These are phyloP conservation scores for Oenanthe sinensis DNA, from an alignment of 129 eudicot species.

Conservation along the genomic window DNA sequence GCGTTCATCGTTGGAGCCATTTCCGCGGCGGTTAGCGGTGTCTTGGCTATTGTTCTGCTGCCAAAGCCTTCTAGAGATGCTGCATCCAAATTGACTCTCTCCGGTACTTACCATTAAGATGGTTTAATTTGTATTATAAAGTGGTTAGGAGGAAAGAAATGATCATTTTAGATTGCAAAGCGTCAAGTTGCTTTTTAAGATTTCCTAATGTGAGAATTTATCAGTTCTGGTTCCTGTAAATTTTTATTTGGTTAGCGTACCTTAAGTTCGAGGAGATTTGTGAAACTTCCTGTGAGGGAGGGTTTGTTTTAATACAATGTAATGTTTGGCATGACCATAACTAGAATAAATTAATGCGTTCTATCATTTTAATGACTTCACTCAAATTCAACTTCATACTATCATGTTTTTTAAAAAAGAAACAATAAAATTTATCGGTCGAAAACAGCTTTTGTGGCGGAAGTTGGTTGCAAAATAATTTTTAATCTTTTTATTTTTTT, in stretches of 20 bases:
- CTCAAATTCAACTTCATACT: too few relatives aligned
- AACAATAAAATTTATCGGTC: too few relatives aligned
- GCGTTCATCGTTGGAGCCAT: slow-evolving; percentile 61
- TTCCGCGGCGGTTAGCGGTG: slow-evolving; percentile 49
- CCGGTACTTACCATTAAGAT: neutral
- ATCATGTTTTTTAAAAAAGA: too few relatives aligned
- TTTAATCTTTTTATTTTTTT: too few relatives aligned
- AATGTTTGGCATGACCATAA: neutral
- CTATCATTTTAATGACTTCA: neutral
- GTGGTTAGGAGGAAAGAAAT: neutral
- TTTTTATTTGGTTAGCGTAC: neutral
- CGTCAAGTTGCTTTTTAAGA: slow-evolving; percentile 6
- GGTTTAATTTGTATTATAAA: neutral
- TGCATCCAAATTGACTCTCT: neutral
- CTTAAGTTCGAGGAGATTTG: neutral
- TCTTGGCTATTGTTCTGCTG: slow-evolving; percentile 37
- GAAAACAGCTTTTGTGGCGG: too few relatives aligned
- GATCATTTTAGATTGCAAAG: slow-evolving; percentile 8
- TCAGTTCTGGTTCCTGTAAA: neutral
- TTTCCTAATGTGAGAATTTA: neutral
- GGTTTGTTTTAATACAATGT: neutral
- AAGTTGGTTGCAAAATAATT: too few relatives aligned
- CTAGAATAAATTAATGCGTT: neutral
- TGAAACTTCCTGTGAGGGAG: neutral
- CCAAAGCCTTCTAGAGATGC: slow-evolving; percentile 42